These are phyloP conservation scores for Agrostemma githago DNA, from an alignment of 148 eudicot genomes.

Conservation along the genomic window DNA sequence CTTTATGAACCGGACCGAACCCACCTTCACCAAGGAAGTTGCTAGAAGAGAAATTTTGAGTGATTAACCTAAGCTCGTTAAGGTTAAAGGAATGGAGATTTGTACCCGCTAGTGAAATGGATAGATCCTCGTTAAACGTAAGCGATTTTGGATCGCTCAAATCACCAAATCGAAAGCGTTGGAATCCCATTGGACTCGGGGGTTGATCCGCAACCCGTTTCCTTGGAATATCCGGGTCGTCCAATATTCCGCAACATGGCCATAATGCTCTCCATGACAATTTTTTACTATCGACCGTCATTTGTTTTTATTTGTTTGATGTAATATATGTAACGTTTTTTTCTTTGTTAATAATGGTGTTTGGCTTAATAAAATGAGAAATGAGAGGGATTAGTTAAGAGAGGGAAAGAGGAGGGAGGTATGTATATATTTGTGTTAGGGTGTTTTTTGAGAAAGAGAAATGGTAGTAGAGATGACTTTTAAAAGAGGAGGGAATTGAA, in stretches of 20 bases:
- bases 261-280: slow-evolving; percentile 34
- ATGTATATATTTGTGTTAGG: not conserved
- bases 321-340: too few species aligned
- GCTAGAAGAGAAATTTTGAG: slow-evolving; percentile 61
- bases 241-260: slow-evolving; percentile 34
- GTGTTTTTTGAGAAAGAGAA: slow-evolving; percentile 14
- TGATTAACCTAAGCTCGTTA: slow-evolving; percentile 63
- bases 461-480: slow-evolving; percentile 8
- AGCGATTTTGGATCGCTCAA: slow-evolving; percentile 46
- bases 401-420: slow-evolving; percentile 22
- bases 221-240: slow-evolving; percentile 19
- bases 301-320: not conserved
- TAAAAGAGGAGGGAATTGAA: slow-evolving; percentile 13
- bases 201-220: slow-evolving; percentile 21
- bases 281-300: slow-evolving; percentile 19
- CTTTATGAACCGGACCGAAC: slow-evolving; percentile 92
- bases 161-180: slow-evolving; percentile 40
- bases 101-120: slow-evolving; percentile 65
- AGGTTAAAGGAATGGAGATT: slow-evolving; percentile 59
- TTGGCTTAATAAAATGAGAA: slow-evolving; percentile 3
- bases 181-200: slow-evolving; percentile 28
- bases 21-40: slow-evolving; percentile 90
- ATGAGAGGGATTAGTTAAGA: slow-evolving; percentile 20
- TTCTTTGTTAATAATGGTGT: too few species aligned
- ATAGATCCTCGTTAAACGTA: slow-evolving; percentile 60